Evolutionary conservation across 2,329 filamentous ascomycete species (phyloP).

Genomic region (Periconia digitata): DNA sequence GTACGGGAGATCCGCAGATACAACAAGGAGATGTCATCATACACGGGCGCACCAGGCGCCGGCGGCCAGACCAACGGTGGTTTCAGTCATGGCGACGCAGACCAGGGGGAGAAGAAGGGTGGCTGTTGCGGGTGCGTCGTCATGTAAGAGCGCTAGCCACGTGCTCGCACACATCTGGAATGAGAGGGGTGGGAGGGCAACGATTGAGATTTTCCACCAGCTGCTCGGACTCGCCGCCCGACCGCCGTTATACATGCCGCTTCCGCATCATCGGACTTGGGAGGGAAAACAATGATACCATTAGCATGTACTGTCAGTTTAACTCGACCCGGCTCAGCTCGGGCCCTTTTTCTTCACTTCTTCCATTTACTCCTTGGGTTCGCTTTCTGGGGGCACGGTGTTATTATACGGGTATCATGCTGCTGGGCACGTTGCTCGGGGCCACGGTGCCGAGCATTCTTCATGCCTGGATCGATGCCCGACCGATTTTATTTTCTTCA

Average conservation of each 20-base stretch:
- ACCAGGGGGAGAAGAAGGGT: slow-evolving; percentile 61
- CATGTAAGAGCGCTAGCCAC: slow-evolving; percentile 63
- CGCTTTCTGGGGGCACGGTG: slow-evolving; percentile 28
- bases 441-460: slow-evolving; percentile 15
- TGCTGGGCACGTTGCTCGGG: slow-evolving; percentile 29
- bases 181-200: slow-evolving; percentile 21
- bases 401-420: slow-evolving; percentile 29
- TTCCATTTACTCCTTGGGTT: slow-evolving; percentile 26
- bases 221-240: slow-evolving; percentile 26
- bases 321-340: slow-evolving; percentile 18
- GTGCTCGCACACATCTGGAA: slow-evolving; percentile 9
- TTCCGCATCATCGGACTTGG: slow-evolving; percentile 10
- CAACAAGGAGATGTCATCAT: slow-evolving; percentile 96
- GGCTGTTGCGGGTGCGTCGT: slow-evolving; percentile 85
- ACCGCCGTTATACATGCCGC: slow-evolving; percentile 13
- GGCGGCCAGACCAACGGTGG: slow-evolving; percentile 59
- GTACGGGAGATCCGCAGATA: slow-evolving; percentile 97
- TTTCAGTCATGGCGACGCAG: slow-evolving; percentile 79
- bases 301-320: slow-evolving; percentile 39
- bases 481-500: slow-evolving; percentile 2
- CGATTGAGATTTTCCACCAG: slow-evolving; percentile 27
- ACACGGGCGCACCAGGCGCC: slow-evolving; percentile 65
- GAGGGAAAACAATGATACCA: slow-evolving; percentile 35
- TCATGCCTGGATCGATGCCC: slow-evolving; percentile 17
- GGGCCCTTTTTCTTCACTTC: slow-evolving; percentile 18